Percentiles rank a stretch among this genome's conserved stretches.
phyloP scores from a whole-genome alignment of 2,329 filamentous ascomycete genomes.

The Trichoderma endophyticum region DNA sequence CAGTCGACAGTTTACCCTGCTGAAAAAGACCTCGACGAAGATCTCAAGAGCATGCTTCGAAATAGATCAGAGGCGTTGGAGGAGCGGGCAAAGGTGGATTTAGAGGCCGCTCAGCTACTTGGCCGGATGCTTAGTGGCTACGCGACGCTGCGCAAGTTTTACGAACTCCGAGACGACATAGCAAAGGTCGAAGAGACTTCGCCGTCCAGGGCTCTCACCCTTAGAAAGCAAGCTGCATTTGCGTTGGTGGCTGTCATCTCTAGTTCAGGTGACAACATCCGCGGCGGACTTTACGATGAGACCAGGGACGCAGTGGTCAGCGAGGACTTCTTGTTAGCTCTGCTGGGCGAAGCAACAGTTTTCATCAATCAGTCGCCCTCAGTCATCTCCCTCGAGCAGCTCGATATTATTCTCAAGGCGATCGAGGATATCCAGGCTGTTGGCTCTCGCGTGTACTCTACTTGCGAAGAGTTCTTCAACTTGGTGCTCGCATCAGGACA shows the following conservation, averaged over 20 bases:
- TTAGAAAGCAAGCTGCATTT: slow-evolving; percentile 66
- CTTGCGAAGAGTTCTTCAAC: slow-evolving; percentile 75
- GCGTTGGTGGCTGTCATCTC: slow-evolving; percentile 80
- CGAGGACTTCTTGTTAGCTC: slow-evolving; percentile 78
- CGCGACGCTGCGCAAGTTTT: slow-evolving; percentile 85
- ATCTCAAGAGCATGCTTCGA: slow-evolving; percentile 66
- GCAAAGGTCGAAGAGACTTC: slow-evolving; percentile 30
- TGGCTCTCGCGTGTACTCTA: slow-evolving; percentile 64
- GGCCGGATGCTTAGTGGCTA: slow-evolving; percentile 88
- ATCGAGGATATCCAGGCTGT: slow-evolving; percentile 79
- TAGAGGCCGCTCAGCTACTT: slow-evolving; percentile 77
- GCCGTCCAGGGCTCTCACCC: slow-evolving; percentile 47
- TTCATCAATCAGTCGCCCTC: slow-evolving; percentile 60
- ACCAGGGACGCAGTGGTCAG: slow-evolving; percentile 78
- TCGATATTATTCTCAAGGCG: slow-evolving; percentile 71
- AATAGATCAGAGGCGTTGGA: slow-evolving; percentile 70
- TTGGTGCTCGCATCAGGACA: slow-evolving; percentile 70
- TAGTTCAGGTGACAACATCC: slow-evolving; percentile 85
- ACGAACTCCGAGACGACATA: slow-evolving; percentile 70
- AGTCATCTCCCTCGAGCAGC: slow-evolving; percentile 66
- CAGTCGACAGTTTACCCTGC: slow-evolving; percentile 80
- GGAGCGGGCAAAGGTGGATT: slow-evolving; percentile 68
- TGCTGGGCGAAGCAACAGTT: slow-evolving; percentile 79
- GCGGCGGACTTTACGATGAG: slow-evolving; percentile 83
- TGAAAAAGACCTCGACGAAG: slow-evolving; percentile 66